A percentile compares a stretch with the other conserved stretches of the same genome.
Evolutionary conservation across 2,329 filamentous ascomycete genomes (phyloP).

Genomic region (Xylaria multiplex): DNA sequence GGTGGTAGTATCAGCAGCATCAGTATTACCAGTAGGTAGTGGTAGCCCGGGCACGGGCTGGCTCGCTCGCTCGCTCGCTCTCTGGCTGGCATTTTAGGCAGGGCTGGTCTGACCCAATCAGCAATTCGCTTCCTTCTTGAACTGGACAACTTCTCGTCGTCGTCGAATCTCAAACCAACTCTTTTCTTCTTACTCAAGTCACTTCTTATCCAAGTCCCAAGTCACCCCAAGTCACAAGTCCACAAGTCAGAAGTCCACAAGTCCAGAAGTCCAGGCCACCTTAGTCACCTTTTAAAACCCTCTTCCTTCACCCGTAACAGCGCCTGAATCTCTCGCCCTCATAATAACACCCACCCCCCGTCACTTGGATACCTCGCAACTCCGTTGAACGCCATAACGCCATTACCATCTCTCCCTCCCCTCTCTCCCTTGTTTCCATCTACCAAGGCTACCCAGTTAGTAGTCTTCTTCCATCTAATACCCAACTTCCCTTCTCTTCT

Average conservation of each 20-base stretch:
- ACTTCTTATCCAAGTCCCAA: background rate
- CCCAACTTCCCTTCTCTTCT: constrained; percentile 10
- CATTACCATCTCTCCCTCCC: constrained; percentile 3
- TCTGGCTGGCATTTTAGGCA: constrained; percentile 21
- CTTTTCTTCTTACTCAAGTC: constrained; percentile 16
- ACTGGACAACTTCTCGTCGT: constrained; percentile 31
- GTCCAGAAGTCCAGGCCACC: no score
- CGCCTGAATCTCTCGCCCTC: constrained; percentile 18
- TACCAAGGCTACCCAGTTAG: background rate
- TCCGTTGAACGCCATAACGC: constrained; percentile 5
- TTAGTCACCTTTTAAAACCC: no score
- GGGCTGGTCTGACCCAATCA: constrained; percentile 36
- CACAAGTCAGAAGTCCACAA: no score
- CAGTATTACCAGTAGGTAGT: background rate
- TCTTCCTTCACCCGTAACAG: constrained; percentile 24
- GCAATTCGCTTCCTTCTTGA: constrained; percentile 37
- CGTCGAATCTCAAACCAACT: constrained; percentile 28
- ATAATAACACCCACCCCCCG: constrained; percentile 5
- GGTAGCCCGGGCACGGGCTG: constrained; percentile 25
- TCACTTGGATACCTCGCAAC: background rate
- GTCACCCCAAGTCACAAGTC: no score
- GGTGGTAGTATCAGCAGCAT: no score
- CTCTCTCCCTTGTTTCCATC: no score
- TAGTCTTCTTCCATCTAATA: constrained; percentile 16
- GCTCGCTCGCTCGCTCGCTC: background rate